Evolutionary conservation across 2,329 filamentous ascomycete genomes (phyloP).

Genomic region (Byssoonygena ceratinophila): DNA sequence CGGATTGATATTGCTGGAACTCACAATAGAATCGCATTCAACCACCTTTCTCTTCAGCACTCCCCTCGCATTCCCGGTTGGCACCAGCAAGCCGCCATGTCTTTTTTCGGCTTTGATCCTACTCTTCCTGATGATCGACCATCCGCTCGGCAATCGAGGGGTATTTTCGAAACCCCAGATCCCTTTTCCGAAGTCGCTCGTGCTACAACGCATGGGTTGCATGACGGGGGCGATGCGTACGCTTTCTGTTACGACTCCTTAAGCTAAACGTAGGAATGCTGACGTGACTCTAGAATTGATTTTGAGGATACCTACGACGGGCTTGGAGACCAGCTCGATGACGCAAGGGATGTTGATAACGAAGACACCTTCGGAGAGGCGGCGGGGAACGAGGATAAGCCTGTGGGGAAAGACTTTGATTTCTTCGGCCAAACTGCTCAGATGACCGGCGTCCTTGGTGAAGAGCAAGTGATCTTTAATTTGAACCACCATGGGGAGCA

Average conservation of each 20-base stretch:
- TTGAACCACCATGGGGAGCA: constrained; percentile 49
- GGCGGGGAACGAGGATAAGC: constrained; percentile 36
- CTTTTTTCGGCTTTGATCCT: constrained; percentile 83
- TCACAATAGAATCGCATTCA: not conserved
- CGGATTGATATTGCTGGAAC: not conserved
- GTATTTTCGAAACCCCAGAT: constrained; percentile 70
- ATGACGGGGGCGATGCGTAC: constrained; percentile 50
- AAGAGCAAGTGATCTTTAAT: constrained; percentile 77
- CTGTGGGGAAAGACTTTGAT: constrained; percentile 86
- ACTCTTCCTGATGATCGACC: constrained; percentile 56
- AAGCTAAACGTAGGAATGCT: not conserved
- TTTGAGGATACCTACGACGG: constrained; percentile 98
- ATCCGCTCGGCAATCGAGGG: constrained; percentile 57
- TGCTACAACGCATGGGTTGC: constrained; percentile 36
- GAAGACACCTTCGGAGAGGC: constrained; percentile 78
- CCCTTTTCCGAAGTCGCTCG: constrained; percentile 75
- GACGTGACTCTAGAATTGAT: constrained; percentile 48
- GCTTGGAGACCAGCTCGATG: constrained; percentile 78
- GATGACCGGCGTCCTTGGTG: constrained; percentile 72
- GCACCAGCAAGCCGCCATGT: constrained; percentile 47
- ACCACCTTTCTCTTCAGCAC: not conserved
- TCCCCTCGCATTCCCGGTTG: not conserved
- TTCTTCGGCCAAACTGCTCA: constrained; percentile 90
- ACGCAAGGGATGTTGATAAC: constrained; percentile 89
- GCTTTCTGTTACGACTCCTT: constrained; percentile 16